phyloP scores from a whole-genome alignment of 2,329 filamentous ascomycete genomes.

The Pseudopyricularia javanii region DNA sequence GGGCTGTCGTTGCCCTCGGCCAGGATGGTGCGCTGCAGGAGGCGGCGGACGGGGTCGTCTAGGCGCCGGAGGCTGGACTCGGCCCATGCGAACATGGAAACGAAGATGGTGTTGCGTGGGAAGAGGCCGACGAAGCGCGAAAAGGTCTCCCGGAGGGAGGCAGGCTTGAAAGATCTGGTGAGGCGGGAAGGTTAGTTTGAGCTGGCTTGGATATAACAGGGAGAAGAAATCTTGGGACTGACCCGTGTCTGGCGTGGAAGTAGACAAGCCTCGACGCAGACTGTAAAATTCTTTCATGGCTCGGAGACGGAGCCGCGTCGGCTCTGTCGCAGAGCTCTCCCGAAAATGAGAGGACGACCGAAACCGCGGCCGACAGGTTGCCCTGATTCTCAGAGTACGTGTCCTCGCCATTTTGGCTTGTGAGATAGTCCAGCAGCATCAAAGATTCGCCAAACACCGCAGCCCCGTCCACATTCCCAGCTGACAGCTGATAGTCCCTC shows the following conservation, averaged over 20 bases:
- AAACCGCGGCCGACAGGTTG: conserved; percentile 39
- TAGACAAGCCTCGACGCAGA: conserved; percentile 53
- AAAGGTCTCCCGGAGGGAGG: conserved; percentile 50
- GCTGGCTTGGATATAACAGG: background rate
- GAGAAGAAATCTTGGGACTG: conserved; percentile 11
- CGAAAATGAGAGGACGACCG: conserved; percentile 26
- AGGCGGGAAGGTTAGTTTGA: background rate
- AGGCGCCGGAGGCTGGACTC: conserved; percentile 51
- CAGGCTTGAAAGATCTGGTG: conserved; percentile 52
- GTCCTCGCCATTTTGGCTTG: conserved; percentile 19
- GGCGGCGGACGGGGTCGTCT: conserved; percentile 62
- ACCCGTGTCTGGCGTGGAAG: conserved; percentile 49
- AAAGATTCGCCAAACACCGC: conserved; percentile 47
- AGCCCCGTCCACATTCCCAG: conserved; percentile 33
- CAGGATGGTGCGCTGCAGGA: conserved; percentile 43
- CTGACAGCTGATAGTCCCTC: conserved; percentile 43
- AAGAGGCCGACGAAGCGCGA: conserved; percentile 48
- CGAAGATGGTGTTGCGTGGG: conserved; percentile 65
- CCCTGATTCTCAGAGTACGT: conserved; percentile 36
- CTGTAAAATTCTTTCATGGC: conserved; percentile 58
- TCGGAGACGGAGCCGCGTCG: conserved; percentile 14
- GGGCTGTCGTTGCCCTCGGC: conserved; percentile 24
- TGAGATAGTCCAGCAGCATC: conserved; percentile 56
- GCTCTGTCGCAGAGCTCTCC: conserved; percentile 26
- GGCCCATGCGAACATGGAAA: conserved; percentile 61